A percentile compares a stretch with the other conserved stretches of the same genome.
These are phyloP conservation scores for Phoma herbarum DNA, from an alignment of 2,329 filamentous ascomycete genomes.

Conservation along the genomic window DNA sequence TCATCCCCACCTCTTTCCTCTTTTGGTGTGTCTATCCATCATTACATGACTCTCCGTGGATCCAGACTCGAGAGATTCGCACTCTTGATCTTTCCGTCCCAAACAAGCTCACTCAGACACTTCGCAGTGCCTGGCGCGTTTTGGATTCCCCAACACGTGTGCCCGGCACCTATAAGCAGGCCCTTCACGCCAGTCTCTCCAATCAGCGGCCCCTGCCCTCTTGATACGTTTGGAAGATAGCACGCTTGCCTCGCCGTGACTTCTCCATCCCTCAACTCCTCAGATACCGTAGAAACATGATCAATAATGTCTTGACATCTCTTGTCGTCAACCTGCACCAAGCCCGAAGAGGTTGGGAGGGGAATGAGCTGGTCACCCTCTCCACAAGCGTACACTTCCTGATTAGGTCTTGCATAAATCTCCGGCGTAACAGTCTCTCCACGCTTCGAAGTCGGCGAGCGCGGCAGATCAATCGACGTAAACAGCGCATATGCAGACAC, in stretches of 20 bases:
- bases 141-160: slow-evolving; percentile 98
- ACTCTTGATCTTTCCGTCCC: slow-evolving; percentile 55
- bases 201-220: slow-evolving; percentile 74
- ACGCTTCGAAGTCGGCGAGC: slow-evolving; percentile 48
- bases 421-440: slow-evolving; percentile 77
- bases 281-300: slow-evolving; percentile 71
- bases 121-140: slow-evolving; percentile 82
- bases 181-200: slow-evolving; percentile 78
- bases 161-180: slow-evolving; percentile 82
- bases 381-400: slow-evolving; percentile 93
- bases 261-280: slow-evolving; percentile 57
- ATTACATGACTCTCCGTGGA: slow-evolving; percentile 44
- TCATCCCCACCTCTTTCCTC: too few species aligned
- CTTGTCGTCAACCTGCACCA: slow-evolving; percentile 76
- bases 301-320: slow-evolving; percentile 87
- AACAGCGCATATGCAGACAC: slow-evolving; percentile 83
- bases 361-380: slow-evolving; percentile 81
- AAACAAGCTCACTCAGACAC: slow-evolving; percentile 57
- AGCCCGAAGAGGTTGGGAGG: slow-evolving; percentile 77
- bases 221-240: slow-evolving; percentile 81
- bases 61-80: slow-evolving; percentile 54
- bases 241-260: slow-evolving; percentile 85
- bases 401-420: slow-evolving; percentile 88
- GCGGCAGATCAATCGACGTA: slow-evolving; percentile 81
- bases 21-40: too few species aligned